A percentile compares a stretch with the other conserved stretches of the same genome.
Conservation (phyloP, 805 yeast species). For the Cephaloascus albidus region DNA sequence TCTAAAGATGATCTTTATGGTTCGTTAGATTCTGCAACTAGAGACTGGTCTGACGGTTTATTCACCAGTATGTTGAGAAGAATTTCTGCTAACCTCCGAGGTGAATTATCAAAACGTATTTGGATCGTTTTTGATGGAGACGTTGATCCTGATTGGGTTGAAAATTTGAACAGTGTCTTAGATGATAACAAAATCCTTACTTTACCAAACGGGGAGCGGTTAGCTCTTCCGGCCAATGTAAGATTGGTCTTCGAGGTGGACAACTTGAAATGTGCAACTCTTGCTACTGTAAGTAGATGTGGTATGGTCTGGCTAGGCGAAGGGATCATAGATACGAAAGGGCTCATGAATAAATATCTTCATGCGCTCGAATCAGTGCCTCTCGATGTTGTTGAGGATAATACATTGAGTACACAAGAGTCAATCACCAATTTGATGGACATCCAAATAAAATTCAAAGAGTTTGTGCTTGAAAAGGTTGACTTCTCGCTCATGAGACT, state of each 20-base stretch:
- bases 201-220: constrained; percentile 82
- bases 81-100: constrained; percentile 44
- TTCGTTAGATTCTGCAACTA: constrained; percentile 56
- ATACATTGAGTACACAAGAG: neutral
- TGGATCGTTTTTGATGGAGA: constrained; percentile 93
- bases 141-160: constrained; percentile 91
- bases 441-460: constrained; percentile 8
- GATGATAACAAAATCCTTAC: constrained; percentile 83
- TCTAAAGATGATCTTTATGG: constrained; percentile 66
- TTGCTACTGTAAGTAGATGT: constrained; percentile 89
- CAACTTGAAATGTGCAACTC: constrained; percentile 57
- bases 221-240: constrained; percentile 55
- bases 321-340: neutral
- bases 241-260: constrained; percentile 73
- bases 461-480: constrained; percentile 1
- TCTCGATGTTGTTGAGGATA: neutral
- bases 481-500: constrained; percentile 4
- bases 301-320: constrained; percentile 75
- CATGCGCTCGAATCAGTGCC: constrained; percentile 3
- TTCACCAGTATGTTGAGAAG: constrained; percentile 59
- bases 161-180: constrained; percentile 78
- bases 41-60: constrained; percentile 91
- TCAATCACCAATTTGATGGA: neutral
- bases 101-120: constrained; percentile 42
- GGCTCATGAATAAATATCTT: neutral